A percentile compares a stretch with the other conserved stretches of the same genome.
These are phyloP conservation scores for Stentor coeruleus DNA, from an alignment of 73 alveolate genomes.

Conservation along the genomic window DNA sequence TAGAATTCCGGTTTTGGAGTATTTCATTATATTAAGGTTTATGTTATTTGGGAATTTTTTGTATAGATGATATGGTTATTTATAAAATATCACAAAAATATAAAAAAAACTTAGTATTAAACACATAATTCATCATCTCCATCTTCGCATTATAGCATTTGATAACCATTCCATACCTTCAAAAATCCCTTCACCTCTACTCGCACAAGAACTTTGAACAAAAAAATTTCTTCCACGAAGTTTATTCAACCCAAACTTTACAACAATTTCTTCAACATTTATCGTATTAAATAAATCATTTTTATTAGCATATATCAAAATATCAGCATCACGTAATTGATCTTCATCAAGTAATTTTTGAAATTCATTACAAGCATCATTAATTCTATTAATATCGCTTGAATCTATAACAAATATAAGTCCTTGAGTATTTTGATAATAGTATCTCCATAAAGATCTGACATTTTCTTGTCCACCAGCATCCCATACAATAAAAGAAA, in stretches of 20 bases:
- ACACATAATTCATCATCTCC: too few species aligned
- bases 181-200: slow-evolving; percentile 25
- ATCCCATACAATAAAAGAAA: slow-evolving; percentile 66
- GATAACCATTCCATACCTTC: slow-evolving; percentile 21
- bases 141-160: too few species aligned
- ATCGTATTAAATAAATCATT: slow-evolving; percentile 80
- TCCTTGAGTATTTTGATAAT: slow-evolving; percentile 73
- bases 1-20: slow-evolving; percentile 25
- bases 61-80: too few species aligned
- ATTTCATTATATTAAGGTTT: too few species aligned
- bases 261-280: slow-evolving; percentile 62
- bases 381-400: slow-evolving; percentile 86
- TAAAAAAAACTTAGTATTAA: too few species aligned
- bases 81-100: too few species aligned
- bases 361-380: slow-evolving; percentile 89
- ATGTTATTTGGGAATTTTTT: too few species aligned
- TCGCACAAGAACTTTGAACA: slow-evolving; percentile 21
- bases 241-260: slow-evolving; percentile 47
- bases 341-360: slow-evolving; percentile 45
- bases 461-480: slow-evolving; percentile 61
- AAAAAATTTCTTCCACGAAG: slow-evolving; percentile 5
- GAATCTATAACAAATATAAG: slow-evolving; percentile 94
- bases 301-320: slow-evolving; percentile 89
- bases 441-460: slow-evolving; percentile 54
- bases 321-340: slow-evolving; percentile 68